Conservation (phyloP, 2,329 filamentous ascomycete species). For the Fusarium foetens region DNA sequence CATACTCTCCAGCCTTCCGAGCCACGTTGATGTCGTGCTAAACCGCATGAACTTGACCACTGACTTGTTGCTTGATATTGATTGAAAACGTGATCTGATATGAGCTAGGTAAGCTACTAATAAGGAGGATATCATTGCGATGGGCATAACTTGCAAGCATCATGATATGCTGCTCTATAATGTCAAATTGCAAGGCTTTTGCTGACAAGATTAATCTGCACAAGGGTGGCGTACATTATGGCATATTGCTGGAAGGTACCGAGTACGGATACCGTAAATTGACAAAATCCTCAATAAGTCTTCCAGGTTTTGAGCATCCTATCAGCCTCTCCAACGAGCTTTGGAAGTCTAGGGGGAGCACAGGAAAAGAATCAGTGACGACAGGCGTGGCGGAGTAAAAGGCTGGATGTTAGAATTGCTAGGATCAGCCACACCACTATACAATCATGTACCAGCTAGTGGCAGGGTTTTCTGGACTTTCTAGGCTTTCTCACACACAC, state of each 20-base stretch:
- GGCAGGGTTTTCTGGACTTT: background rate
- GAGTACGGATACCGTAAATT: background rate
- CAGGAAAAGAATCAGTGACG: conserved; percentile 20
- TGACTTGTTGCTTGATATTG: conserved; percentile 1
- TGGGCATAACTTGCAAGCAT: conserved; percentile 3
- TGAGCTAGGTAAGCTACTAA: background rate
- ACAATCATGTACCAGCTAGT: conserved; percentile 17
- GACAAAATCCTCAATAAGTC: conserved; percentile 9
- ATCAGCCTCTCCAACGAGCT: conserved; percentile 26
- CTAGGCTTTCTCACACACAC: conserved; percentile 32
- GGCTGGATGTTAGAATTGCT: conserved; percentile 17
- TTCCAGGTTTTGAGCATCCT: conserved; percentile 21
- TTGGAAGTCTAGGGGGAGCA: conserved; percentile 10
- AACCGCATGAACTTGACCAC: conserved; percentile 4
- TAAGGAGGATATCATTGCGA: conserved; percentile 3
- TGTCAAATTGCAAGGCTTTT: conserved; percentile 26
- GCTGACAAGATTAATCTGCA: conserved; percentile 26
- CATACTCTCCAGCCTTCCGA: conserved; percentile 14
- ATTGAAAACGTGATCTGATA: background rate
- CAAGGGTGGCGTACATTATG: conserved; percentile 38
- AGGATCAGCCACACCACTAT: conserved; percentile 39
- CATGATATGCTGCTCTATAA: background rate
- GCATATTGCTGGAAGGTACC: conserved; percentile 18
- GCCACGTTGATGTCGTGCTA: conserved; percentile 19
- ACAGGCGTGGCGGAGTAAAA: conserved; percentile 36